Percentiles rank a stretch among this genome's conserved stretches.
Evolutionary conservation across 2,329 filamentous ascomycete genomes (phyloP).

Genomic region (Fusarium oligoseptatum): DNA sequence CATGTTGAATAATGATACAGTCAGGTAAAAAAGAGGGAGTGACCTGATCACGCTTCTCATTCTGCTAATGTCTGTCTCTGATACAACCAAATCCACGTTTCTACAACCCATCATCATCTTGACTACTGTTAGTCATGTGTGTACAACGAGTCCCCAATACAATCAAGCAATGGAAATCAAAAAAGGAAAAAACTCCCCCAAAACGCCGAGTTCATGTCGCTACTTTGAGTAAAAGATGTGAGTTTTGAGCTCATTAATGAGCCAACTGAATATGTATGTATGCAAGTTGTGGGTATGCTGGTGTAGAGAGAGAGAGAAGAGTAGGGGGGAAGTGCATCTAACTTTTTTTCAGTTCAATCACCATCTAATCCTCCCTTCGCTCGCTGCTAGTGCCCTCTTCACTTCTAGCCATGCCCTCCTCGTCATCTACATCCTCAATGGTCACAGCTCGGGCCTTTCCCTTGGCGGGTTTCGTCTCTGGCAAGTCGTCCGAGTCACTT

Average conservation of each 20-base stretch:
- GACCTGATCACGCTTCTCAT: neutral
- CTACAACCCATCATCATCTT: neutral
- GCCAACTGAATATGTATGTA: conserved; percentile 1
- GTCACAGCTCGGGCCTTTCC: conserved; percentile 62
- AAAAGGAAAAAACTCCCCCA: neutral
- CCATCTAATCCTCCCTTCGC: conserved; percentile 22
- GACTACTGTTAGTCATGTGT: neutral
- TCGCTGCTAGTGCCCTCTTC: conserved; percentile 1
- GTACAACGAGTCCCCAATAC: neutral
- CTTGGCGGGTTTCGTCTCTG: conserved; percentile 47
- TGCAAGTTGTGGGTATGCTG: neutral
- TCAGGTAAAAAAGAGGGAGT: neutral
- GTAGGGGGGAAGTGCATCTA: neutral
- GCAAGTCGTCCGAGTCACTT: conserved; percentile 35
- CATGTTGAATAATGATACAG: neutral
- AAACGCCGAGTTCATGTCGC: conserved; percentile 18
- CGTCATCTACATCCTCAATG: conserved; percentile 49
- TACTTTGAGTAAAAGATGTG: conserved; percentile 9
- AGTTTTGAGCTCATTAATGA: neutral
- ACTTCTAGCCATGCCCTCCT: conserved; percentile 10
- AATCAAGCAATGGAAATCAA: neutral
- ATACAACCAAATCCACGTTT: neutral
- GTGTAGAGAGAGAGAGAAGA: neutral
- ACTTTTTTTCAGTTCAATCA: neutral
- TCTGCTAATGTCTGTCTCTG: neutral